Conservation (phyloP, 2,329 filamentous ascomycete species). For the Phyllosticta paracitricarpa region DNA sequence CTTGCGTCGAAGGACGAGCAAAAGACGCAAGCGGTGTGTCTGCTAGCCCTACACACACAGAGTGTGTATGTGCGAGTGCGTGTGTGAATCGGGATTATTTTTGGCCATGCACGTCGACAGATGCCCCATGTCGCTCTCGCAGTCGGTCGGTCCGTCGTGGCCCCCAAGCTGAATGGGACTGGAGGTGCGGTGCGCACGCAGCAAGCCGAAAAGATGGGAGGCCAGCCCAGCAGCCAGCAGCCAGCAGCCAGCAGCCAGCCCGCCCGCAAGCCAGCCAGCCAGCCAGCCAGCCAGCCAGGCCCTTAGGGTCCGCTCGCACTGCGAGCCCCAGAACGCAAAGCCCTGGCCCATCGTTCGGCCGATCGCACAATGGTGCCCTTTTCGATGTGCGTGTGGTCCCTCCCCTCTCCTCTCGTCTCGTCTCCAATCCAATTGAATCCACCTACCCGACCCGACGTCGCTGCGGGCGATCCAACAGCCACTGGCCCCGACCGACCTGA, state of each 20-base stretch:
- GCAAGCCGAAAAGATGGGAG: too few species aligned
- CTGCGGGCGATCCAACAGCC: neutral
- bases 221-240: too few species aligned
- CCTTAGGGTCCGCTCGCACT: neutral
- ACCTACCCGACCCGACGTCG: neutral
- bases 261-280: neutral
- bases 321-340: neutral
- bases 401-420: neutral
- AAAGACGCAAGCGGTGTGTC: neutral
- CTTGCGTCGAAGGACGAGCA: neutral
- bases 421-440: neutral
- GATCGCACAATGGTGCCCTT: slow-evolving; percentile 10
- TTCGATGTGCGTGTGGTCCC: neutral
- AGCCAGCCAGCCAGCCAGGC: slow-evolving; percentile 1
- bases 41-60: neutral
- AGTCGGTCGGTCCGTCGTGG: neutral
- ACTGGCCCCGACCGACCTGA: neutral
- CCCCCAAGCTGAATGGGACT: neutral
- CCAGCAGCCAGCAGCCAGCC: too few species aligned
- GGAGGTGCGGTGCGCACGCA: too few species aligned
- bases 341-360: slow-evolving; percentile 2
- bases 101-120: neutral
- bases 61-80: too few species aligned
- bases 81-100: neutral
- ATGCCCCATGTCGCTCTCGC: too few species aligned